Evolutionary conservation across 1,139 yeast species (phyloP), one percentile per base, ranked within the genome.

Genomic region (Hansenula lynferdii): DNA sequence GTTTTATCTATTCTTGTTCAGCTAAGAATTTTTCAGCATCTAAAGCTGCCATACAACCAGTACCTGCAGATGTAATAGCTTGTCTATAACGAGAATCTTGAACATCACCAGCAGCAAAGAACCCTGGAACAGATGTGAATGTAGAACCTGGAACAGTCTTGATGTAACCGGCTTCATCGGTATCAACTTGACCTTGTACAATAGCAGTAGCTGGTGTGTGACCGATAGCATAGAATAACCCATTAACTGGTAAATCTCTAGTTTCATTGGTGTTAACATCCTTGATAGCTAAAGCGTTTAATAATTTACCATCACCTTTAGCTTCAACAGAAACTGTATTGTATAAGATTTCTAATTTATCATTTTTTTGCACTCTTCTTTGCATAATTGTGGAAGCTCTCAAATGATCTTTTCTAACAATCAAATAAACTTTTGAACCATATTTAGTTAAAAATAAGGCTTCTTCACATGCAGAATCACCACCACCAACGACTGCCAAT

Each of bases 31-130:
- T 82, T 70, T 89, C 97, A 57, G 94, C 87, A 59, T 92, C 98
- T 49, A 92, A 75, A 47, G 95, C 99, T 54, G 99, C 99, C 97
- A 90, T 92, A 75, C 98, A 92, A 48, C 99, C 99, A 49, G 96
- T 77, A 60, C 98, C 99, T 24, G 98, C 98, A 60, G 97, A 89
- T 37, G 99, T 92, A 61, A 92, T 87, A 43, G 99, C 99, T 71
- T 92, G 99, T 80, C 98, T 85, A 67, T 90, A 92, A 61, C 77
- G 78, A 67, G 87, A 84, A 65, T 92, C 99, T 67, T 92, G 98
- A 38, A 92, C 98, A 63, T 92, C 99, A 69, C 99, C 98, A 45
- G 98, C 98, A 45, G 99, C 99, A 55, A 83, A 92, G 47, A 92
- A 85, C 62, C 97, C 97, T 57, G 77, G 78, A 47, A 90, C 76